These are phyloP conservation scores for Fusarium sacchari DNA, from an alignment of 2,329 filamentous ascomycete species.

Conservation along the genomic window DNA sequence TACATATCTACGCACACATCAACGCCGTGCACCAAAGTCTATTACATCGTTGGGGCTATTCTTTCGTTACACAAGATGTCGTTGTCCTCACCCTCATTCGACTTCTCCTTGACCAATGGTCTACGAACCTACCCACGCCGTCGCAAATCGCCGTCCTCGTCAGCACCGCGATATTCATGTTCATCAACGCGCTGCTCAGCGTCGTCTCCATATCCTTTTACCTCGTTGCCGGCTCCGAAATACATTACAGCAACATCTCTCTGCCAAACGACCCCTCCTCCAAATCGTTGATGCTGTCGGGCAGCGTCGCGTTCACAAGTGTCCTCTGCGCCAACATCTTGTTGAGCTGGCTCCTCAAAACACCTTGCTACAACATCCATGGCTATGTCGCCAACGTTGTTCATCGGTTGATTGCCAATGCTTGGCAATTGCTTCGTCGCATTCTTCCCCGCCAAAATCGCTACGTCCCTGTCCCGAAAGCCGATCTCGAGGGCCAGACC, in stretches of 20 bases:
- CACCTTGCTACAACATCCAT: conserved; percentile 27
- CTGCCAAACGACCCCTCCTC: conserved; percentile 46
- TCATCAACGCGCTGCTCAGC: conserved; percentile 20
- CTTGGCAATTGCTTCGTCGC: conserved; percentile 13
- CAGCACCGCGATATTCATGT: conserved; percentile 18
- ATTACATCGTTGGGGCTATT: conserved; percentile 37
- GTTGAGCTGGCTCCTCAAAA: conserved; percentile 43
- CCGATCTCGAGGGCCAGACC: not conserved
- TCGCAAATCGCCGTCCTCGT: conserved; percentile 17
- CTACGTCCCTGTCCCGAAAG: conserved; percentile 35
- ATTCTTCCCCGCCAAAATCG: not conserved
- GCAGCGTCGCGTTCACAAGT: conserved; percentile 42
- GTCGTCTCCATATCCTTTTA: conserved; percentile 46
- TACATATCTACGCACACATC: conserved; percentile 47
- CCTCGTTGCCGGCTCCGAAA: conserved; percentile 46
- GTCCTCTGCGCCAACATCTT: conserved; percentile 25
- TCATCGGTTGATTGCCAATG: conserved; percentile 35
- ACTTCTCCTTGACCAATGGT: conserved; percentile 44
- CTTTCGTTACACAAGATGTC: conserved; percentile 50
- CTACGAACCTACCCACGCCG: conserved; percentile 22
- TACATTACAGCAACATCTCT: conserved; percentile 50
- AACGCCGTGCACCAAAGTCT: conserved; percentile 37
- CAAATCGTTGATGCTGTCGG: conserved; percentile 45
- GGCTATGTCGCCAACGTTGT: conserved; percentile 42
- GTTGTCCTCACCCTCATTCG: conserved; percentile 46